Conservation (phyloP, 2,329 filamentous ascomycete genomes). For the Fusarium continuum region DNA sequence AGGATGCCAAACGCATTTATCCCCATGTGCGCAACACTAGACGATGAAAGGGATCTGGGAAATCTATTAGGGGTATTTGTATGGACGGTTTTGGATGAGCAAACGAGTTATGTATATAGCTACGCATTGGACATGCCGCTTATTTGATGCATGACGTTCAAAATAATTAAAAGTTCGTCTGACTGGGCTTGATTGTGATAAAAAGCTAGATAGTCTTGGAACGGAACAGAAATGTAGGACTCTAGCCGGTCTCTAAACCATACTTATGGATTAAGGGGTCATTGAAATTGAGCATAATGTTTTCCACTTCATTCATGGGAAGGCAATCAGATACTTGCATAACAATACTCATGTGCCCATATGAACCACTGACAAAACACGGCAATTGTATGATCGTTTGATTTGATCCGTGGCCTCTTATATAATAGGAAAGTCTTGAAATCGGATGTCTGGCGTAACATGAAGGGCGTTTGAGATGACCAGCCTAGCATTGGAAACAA, state of each 20-base stretch:
- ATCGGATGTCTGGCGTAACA: background rate
- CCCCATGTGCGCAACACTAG: background rate
- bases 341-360: background rate
- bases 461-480: background rate
- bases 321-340: background rate
- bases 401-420: background rate
- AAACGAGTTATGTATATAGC: background rate
- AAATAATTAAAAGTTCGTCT: constrained; percentile 10
- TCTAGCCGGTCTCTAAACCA: background rate
- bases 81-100: background rate
- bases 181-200: background rate
- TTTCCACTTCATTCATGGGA: background rate
- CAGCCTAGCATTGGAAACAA: background rate
- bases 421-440: background rate
- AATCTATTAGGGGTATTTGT: background rate
- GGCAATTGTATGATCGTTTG: background rate
- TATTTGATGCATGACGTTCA: constrained; percentile 16
- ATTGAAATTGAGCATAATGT: no score
- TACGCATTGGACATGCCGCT: background rate
- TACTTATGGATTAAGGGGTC: background rate
- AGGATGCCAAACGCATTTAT: background rate
- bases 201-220: no score
- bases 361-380: background rate
- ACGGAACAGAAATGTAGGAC: constrained; percentile 5
- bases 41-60: background rate